These are phyloP conservation scores for Rubus parviflorus DNA, from an alignment of 306 rosid species.

Conservation along the genomic window DNA sequence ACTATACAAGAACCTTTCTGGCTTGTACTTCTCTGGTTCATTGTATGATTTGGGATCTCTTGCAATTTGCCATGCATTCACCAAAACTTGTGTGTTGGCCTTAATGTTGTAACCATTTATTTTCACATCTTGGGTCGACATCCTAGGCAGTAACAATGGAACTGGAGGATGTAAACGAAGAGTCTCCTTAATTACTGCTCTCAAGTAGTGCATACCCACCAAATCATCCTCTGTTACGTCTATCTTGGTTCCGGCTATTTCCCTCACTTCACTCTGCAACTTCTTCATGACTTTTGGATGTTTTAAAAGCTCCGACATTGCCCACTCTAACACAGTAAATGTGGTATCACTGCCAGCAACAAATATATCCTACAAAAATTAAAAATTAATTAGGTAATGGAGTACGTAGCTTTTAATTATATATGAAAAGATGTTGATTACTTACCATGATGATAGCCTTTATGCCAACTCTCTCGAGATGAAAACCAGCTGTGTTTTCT, in stretches of 20 bases:
- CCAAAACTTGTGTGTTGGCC: background rate
- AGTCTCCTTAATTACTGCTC: background rate
- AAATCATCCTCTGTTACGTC: background rate
- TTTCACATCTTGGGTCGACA: background rate
- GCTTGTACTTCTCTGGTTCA: background rate
- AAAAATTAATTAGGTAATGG: too few relatives aligned
- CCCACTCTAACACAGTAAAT: background rate
- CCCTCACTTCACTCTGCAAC: background rate
- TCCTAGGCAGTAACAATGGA: background rate
- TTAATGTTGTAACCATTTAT: background rate
- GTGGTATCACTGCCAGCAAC: slow-evolving; percentile 1
- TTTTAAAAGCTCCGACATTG: slow-evolving; percentile 1
- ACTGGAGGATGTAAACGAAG: background rate
- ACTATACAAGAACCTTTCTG: slow-evolving; percentile 13
- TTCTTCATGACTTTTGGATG: slow-evolving; percentile 1
- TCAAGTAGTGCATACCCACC: background rate
- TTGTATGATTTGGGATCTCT: slow-evolving; percentile 18
- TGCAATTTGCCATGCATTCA: slow-evolving; percentile 20
- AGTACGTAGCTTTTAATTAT: too few relatives aligned
- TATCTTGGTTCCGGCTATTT: background rate
- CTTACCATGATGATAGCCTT: background rate
- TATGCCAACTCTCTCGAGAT: background rate
- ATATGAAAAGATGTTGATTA: background rate
- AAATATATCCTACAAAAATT: background rate
- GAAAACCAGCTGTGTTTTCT: background rate